These are phyloP conservation scores for Quillaja saponaria DNA, from an alignment of 306 rosid species.

Conservation along the genomic window DNA sequence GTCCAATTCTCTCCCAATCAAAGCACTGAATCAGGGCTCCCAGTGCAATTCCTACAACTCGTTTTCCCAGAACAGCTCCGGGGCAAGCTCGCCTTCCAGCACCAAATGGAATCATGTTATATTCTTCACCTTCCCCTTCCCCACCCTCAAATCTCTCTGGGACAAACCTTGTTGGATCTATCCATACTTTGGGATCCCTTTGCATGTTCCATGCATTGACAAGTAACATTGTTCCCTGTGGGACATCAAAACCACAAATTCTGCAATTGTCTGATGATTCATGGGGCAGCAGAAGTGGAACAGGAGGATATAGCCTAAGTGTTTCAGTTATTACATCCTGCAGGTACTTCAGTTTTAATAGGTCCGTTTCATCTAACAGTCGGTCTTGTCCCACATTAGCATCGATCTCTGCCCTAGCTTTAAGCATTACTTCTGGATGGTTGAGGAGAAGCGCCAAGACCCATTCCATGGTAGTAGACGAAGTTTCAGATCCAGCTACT, in stretches of 20 bases:
- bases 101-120: conserved; percentile 32
- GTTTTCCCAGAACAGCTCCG: conserved; percentile 6
- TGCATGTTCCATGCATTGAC: conserved; percentile 51
- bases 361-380: conserved; percentile 35
- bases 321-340: conserved; percentile 38
- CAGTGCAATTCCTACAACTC: conserved; percentile 26
- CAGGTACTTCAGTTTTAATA: conserved; percentile 28
- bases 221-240: conserved; percentile 44
- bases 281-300: conserved; percentile 38
- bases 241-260: conserved; percentile 42
- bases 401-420: conserved; percentile 28
- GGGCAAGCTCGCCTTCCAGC: conserved; percentile 32
- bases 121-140: conserved; percentile 4
- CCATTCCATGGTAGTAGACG: conserved; percentile 41
- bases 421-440: conserved; percentile 28
- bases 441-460: conserved; percentile 32
- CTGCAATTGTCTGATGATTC: conserved; percentile 39
- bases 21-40: conserved; percentile 41
- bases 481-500: conserved; percentile 34
- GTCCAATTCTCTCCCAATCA: conserved; percentile 35
- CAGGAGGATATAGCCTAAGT: conserved; percentile 41
- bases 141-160: conserved; percentile 47
- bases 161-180: conserved; percentile 35
- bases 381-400: conserved; percentile 1
- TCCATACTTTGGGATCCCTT: conserved; percentile 35